Conservation (phyloP, 192 early-diverging fungal genomes). For the Glomus cerebriforme region DNA sequence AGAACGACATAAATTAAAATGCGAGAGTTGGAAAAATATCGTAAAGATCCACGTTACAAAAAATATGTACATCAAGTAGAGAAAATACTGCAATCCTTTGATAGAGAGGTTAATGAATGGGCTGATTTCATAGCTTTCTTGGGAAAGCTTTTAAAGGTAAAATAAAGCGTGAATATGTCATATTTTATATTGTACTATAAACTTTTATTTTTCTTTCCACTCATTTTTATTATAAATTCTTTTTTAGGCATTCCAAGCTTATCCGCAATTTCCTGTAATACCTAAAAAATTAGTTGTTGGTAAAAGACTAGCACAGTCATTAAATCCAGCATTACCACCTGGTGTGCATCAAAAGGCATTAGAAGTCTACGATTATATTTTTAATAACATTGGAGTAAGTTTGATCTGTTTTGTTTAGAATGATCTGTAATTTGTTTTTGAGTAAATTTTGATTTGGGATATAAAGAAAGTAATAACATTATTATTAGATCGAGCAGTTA, state of each 20-base stretch:
- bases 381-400: conserved; percentile 71
- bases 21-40: conserved; percentile 18
- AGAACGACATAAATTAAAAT: not conserved
- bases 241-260: conserved; percentile 75
- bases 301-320: conserved; percentile 91
- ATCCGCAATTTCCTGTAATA: conserved; percentile 67
- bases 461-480: conserved; percentile 16
- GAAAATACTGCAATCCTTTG: conserved; percentile 87
- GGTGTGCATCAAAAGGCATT: conserved; percentile 95
- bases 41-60: conserved; percentile 77
- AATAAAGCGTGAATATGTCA: not conserved
- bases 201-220: not conserved
- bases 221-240: not conserved
- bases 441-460: not conserved
- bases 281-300: conserved; percentile 85
- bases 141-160: conserved; percentile 77
- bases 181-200: not conserved
- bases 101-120: conserved; percentile 88
- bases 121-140: conserved; percentile 92
- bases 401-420: not conserved
- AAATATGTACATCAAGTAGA: conserved; percentile 84
- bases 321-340: conserved; percentile 92
- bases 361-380: conserved; percentile 81
- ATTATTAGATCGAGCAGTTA: conserved; percentile 65
- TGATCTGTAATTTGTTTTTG: not conserved